A percentile compares a stretch with the other conserved stretches of the same genome.
phyloP scores from a whole-genome alignment of 2,329 filamentous ascomycete species.

The Fusarium agapanthi region DNA sequence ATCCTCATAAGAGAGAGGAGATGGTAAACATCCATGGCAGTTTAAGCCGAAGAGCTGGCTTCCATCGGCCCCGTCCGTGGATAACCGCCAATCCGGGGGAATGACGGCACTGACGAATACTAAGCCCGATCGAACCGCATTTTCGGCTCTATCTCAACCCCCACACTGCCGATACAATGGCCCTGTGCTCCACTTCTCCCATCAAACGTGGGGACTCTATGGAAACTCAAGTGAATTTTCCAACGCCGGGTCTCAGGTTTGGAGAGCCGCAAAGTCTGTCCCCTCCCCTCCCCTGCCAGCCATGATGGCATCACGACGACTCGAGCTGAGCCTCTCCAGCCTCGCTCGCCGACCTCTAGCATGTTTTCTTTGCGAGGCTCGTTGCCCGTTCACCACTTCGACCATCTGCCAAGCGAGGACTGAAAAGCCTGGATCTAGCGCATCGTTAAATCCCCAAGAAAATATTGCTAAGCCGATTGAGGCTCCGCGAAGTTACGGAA shows the following conservation, averaged over 20 bases:
- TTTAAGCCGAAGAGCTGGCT: slow-evolving; percentile 47
- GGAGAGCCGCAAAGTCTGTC: slow-evolving; percentile 17
- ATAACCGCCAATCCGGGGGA: slow-evolving; percentile 51
- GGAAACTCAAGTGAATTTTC: slow-evolving; percentile 30
- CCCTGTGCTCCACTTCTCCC: slow-evolving; percentile 29
- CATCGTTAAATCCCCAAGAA: slow-evolving; percentile 50
- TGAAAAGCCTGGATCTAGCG: slow-evolving; percentile 49
- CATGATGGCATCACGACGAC: slow-evolving; percentile 46
- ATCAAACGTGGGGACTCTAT: slow-evolving; percentile 15
- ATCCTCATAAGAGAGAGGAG: slow-evolving; percentile 34
- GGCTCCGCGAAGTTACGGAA: slow-evolving; percentile 68
- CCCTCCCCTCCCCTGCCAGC: slow-evolving; percentile 10
- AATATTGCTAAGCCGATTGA: slow-evolving; percentile 59
- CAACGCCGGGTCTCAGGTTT: slow-evolving; percentile 9
- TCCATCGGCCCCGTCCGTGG: slow-evolving; percentile 46
- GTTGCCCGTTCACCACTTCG: slow-evolving; percentile 57
- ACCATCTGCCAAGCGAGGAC: slow-evolving; percentile 44
- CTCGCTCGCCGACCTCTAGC: slow-evolving; percentile 48
- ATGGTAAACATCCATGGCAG: slow-evolving; percentile 29
- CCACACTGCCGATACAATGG: slow-evolving; percentile 30
- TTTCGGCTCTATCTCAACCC: slow-evolving; percentile 30
- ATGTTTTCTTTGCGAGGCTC: slow-evolving; percentile 63
- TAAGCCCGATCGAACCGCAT: slow-evolving; percentile 35
- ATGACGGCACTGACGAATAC: slow-evolving; percentile 28
- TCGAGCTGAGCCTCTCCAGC: slow-evolving; percentile 43